Conservation (phyloP, 2,329 filamentous ascomycete species). For the Epichloe elymi region DNA sequence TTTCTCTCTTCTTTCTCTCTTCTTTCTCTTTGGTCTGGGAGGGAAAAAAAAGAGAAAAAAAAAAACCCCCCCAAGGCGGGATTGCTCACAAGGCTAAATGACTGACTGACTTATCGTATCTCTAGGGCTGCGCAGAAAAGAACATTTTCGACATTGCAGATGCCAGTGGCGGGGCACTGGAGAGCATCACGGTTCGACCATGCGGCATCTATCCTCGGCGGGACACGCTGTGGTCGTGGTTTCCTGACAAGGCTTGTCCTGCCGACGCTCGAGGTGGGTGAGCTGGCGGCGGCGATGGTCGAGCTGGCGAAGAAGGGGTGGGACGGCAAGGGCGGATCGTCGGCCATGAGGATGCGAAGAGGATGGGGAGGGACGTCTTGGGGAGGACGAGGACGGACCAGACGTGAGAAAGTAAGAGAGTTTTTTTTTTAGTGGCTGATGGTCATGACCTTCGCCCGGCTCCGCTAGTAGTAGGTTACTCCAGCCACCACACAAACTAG, state of each 20-base stretch:
- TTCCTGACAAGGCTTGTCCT: slow-evolving; percentile 2
- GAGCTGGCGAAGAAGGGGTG: background rate
- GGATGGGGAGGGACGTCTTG: background rate
- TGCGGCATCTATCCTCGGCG: background rate
- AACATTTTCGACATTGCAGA: slow-evolving; percentile 1
- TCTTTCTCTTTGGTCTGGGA: background rate
- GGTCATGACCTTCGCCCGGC: no score
- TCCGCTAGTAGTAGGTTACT: no score
- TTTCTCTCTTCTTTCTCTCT: background rate
- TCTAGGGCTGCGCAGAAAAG: slow-evolving; percentile 2
- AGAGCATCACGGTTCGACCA: slow-evolving; percentile 1
- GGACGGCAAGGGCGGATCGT: background rate
- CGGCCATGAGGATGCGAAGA: background rate
- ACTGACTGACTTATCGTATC: background rate
- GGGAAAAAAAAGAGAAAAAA: no score
- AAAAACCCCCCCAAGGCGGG: no score
- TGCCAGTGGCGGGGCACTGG: background rate
- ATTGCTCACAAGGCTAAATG: no score
- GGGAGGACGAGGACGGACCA: background rate
- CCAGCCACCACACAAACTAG: no score
- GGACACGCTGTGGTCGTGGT: background rate
- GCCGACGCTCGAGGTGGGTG: background rate
- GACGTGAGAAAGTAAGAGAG: background rate
- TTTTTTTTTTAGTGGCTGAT: no score
- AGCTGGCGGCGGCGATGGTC: slow-evolving; percentile 1